Evolutionary conservation across 192 early-diverging fungal genomes (phyloP), one percentile per base, ranked within the genome.

Genomic region (Pecoramyces ruminantium): DNA sequence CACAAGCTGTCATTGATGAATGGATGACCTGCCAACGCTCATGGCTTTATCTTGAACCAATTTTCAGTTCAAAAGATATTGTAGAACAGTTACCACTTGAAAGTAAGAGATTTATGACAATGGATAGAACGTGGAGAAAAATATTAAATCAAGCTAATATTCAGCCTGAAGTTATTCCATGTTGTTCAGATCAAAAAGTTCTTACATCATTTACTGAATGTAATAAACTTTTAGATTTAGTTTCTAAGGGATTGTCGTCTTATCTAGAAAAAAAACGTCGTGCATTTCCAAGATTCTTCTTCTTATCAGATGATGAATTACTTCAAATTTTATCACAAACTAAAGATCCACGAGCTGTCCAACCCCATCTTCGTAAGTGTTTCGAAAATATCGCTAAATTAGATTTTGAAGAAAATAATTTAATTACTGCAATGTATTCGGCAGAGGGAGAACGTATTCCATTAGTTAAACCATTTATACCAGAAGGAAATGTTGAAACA

Each of bases 301-400:
- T 90, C 85, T 81, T 90, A 42, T 88, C 87, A 28, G 89, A 90
- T 81, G 89, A 90, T 78, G 89, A 90, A 82, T 82, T 90, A 40
- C 83, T 90, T n/a, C 89, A 90, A 80, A 90, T 90, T 78, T 81
- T 90, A 34, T 90, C 89, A 38, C 89, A 90, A 80, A 90, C 89
- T 1, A 90, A 90, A 81, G 89, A 90, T 81, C 89, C 89, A 2
- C 88, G 87, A 38, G 89, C 89, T 16, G 89, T 90, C 0, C 89
- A 90, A 77, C 89, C 89, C 4, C 89, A 90, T 67, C 81, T 90
- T 28, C 85, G 89, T 38, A 90, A 90, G 58, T 90, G 89, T 81
- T 90, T 90, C 82, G 89, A 90, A 81, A 90, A 90, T 83, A 84
- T 90, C 38, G 88, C 89, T 13, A 81, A 85, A 15, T 82, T 90